Percentiles rank a stretch among this genome's conserved stretches.
phyloP scores from a whole-genome alignment of 306 rosid species.

The Trichosanthes cucumerina region DNA sequence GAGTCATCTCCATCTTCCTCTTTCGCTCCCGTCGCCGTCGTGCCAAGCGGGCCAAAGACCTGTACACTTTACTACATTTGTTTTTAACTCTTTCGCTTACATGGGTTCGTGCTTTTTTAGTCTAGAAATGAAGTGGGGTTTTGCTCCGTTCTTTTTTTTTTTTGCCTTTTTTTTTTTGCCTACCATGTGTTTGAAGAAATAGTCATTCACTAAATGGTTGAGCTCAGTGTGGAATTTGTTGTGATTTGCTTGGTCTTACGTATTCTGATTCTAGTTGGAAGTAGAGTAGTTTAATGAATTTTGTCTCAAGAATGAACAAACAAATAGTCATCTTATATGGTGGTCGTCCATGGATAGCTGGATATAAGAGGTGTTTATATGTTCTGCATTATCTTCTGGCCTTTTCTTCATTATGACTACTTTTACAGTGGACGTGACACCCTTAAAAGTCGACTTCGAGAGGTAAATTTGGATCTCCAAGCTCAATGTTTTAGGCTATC shows the following conservation, averaged over 20 bases:
- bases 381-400: not conserved
- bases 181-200: slow-evolving; percentile 3
- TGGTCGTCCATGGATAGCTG: not conserved
- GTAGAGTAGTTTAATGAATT: too few relatives aligned
- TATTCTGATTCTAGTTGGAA: not conserved
- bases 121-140: not conserved
- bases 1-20: slow-evolving; percentile 69
- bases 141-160: not conserved
- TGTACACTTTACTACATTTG: slow-evolving; percentile 19
- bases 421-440: slow-evolving; percentile 93
- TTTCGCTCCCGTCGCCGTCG: slow-evolving; percentile 85
- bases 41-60: slow-evolving; percentile 66
- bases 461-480: slow-evolving; percentile 35
- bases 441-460: slow-evolving; percentile 57
- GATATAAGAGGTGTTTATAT: not conserved
- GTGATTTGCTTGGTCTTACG: not conserved
- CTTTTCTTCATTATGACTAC: not conserved
- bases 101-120: not conserved
- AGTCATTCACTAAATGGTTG: not conserved
- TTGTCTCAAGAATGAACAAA: not conserved
- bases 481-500: slow-evolving; percentile 31
- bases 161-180: too few relatives aligned
- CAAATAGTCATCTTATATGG: not conserved
- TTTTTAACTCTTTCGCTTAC: not conserved
- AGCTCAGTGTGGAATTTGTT: not conserved